phyloP scores from a whole-genome alignment of 805 yeast species.

The Yarrowia sp. region DNA sequence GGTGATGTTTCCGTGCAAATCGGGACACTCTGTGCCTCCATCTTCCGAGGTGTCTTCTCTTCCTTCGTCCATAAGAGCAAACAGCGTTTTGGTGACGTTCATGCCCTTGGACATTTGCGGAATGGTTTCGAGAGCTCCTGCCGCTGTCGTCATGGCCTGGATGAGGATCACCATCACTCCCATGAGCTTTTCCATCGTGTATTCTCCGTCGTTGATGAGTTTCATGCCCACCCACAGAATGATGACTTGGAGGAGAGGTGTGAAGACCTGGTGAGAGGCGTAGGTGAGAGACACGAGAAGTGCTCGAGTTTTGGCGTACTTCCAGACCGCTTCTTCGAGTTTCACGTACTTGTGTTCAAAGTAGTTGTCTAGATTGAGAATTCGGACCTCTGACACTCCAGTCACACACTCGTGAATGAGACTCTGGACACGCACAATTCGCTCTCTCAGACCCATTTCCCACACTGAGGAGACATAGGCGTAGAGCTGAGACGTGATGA shows the following conservation, averaged over 20 bases:
- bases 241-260: constrained; percentile 69
- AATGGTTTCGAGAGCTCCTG: constrained; percentile 64
- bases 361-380: constrained; percentile 59
- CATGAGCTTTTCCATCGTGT: constrained; percentile 64
- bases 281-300: constrained; percentile 70
- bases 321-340: constrained; percentile 49
- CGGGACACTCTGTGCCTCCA: constrained; percentile 13
- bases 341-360: constrained; percentile 55
- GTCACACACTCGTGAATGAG: constrained; percentile 59
- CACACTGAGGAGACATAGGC: constrained; percentile 58
- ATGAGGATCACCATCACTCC: constrained; percentile 74
- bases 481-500: constrained; percentile 59
- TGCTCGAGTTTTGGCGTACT: constrained; percentile 60
- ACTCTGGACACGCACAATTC: constrained; percentile 43
- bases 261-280: constrained; percentile 61
- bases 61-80: constrained; percentile 18
- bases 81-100: constrained; percentile 33
- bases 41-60: background rate
- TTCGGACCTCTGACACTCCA: constrained; percentile 69
- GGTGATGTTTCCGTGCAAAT: constrained; percentile 45
- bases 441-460: constrained; percentile 66
- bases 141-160: constrained; percentile 73
- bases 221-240: constrained; percentile 80
- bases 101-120: constrained; percentile 85
- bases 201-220: constrained; percentile 66